These are phyloP conservation scores for Auricularia sp. DNA, from an alignment of 768 basidiomycete species.

Conservation along the genomic window DNA sequence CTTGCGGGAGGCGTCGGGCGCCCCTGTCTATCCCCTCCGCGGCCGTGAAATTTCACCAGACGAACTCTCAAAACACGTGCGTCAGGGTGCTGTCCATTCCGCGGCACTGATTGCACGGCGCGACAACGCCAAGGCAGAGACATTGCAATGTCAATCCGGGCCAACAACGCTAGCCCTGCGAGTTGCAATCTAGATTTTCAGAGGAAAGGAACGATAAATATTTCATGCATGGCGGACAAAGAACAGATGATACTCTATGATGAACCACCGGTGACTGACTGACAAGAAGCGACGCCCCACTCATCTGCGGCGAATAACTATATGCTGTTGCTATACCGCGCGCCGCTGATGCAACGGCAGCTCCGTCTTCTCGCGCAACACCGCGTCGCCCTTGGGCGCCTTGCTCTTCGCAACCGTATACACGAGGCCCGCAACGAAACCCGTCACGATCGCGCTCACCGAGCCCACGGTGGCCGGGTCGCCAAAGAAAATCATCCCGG, in stretches of 20 bases:
- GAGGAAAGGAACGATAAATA: no score
- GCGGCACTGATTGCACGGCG: no score
- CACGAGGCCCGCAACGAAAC: conserved; percentile 84
- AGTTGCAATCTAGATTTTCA: no score
- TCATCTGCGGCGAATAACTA: neutral
- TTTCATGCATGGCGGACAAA: no score
- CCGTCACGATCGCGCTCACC: conserved; percentile 75
- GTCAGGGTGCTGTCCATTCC: neutral
- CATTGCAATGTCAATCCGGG: no score
- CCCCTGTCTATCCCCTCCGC: neutral
- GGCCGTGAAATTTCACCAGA: neutral
- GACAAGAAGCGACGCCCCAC: neutral
- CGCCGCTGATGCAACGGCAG: conserved; percentile 41
- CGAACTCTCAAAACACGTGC: neutral
- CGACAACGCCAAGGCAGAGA: no score
- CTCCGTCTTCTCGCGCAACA: conserved; percentile 24
- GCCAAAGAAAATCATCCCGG: conserved; percentile 97
- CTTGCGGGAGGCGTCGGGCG: neutral
- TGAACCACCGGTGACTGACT: neutral
- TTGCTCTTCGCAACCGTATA: conserved; percentile 94
- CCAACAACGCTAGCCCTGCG: no score
- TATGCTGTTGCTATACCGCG: conserved; percentile 2
- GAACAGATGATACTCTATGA: no score
- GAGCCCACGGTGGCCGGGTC: conserved; percentile 82
- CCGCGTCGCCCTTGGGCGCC: conserved; percentile 67